Conservation (phyloP, 371 early-diverging fungal genomes). For the Saksenaea oblongispora region DNA sequence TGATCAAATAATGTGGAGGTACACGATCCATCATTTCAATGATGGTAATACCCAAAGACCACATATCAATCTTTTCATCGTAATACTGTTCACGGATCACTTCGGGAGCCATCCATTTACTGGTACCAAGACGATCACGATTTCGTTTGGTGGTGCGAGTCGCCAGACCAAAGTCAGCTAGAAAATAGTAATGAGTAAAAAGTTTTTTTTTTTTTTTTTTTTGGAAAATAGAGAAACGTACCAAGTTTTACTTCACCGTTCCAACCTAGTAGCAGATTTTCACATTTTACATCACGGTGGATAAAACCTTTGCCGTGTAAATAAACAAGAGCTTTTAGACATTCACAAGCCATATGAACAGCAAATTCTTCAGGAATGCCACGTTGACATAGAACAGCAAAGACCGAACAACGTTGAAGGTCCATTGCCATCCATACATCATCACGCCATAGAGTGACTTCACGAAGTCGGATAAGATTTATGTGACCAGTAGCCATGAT, state of each 20-base stretch:
- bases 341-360: slow-evolving; percentile 44
- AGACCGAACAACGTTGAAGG: slow-evolving; percentile 47
- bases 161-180: slow-evolving; percentile 50
- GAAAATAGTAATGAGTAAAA: background rate
- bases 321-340: slow-evolving; percentile 80
- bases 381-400: slow-evolving; percentile 52
- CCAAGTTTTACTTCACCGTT: slow-evolving; percentile 96
- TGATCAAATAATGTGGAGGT: slow-evolving; percentile 52
- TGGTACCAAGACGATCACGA: slow-evolving; percentile 91
- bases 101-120: slow-evolving; percentile 97
- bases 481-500: slow-evolving; percentile 52
- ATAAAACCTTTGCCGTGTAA: slow-evolving; percentile 95
- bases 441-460: slow-evolving; percentile 49
- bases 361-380: slow-evolving; percentile 53
- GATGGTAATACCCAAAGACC: slow-evolving; percentile 91
- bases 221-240: slow-evolving; percentile 95
- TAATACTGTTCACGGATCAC: slow-evolving; percentile 92
- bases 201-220: slow-evolving; percentile 41
- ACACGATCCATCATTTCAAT: slow-evolving; percentile 58
- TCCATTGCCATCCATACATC: slow-evolving; percentile 60
- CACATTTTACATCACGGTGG: slow-evolving; percentile 96
- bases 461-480: slow-evolving; percentile 46
- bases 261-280: slow-evolving; percentile 94
- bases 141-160: slow-evolving; percentile 49
- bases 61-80: slow-evolving; percentile 89